phyloP scores from a whole-genome alignment of 805 yeast species.

The Phaffomyces opuntiae region DNA sequence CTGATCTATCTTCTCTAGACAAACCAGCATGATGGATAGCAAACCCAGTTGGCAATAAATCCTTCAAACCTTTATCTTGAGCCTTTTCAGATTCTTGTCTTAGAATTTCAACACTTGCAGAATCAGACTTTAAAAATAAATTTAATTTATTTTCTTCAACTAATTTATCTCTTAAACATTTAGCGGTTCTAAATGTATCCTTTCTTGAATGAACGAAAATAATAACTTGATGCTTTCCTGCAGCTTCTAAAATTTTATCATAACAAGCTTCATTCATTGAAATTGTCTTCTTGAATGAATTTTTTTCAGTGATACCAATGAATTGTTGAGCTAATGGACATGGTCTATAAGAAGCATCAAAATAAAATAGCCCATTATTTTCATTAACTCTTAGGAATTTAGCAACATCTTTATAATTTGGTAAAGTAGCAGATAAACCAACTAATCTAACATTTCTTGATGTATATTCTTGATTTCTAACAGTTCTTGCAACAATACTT shows the following conservation, averaged over 20 bases:
- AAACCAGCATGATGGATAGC: constrained; percentile 94
- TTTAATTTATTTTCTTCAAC: constrained; percentile 46
- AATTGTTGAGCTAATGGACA: constrained; percentile 88
- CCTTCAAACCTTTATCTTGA: constrained; percentile 46
- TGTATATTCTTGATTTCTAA: constrained; percentile 38
- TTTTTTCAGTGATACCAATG: constrained; percentile 80
- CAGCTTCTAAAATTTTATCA: constrained; percentile 65
- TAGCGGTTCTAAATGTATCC: constrained; percentile 82
- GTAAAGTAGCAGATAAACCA: constrained; percentile 89
- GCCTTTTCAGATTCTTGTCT: constrained; percentile 54
- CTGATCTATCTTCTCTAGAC: constrained; percentile 60
- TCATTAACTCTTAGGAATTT: constrained; percentile 63
- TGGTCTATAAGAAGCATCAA: constrained; percentile 81
- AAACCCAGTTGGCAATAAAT: constrained; percentile 62
- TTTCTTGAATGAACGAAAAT: constrained; percentile 92
- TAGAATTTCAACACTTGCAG: constrained; percentile 52
- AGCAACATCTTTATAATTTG: constrained; percentile 85
- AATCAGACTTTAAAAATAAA: constrained; percentile 38
- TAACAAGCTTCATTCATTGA: constrained; percentile 91
- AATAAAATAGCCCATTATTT: constrained; percentile 60
- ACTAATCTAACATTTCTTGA: constrained; percentile 57
- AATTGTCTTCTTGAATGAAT: constrained; percentile 64
- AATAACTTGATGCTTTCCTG: constrained; percentile 69
- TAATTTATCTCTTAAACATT: constrained; percentile 58
- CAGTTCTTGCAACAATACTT: constrained; percentile 72